These are phyloP conservation scores for Sisymbrium altissimum DNA, from an alignment of 345 rosid genomes.

Conservation along the genomic window DNA sequence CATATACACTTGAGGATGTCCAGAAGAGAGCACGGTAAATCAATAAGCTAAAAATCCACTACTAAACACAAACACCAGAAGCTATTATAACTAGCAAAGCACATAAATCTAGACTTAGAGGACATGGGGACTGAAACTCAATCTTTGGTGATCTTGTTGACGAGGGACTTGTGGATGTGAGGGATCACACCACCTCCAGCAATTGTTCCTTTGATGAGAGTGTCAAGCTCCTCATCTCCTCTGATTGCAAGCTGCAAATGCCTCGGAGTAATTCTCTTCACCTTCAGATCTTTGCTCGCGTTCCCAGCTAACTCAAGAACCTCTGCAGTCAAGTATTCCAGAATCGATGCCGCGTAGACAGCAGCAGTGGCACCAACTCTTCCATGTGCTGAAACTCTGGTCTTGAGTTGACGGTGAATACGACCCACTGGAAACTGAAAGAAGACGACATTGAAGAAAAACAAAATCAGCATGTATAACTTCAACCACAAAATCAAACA, in stretches of 20 bases:
- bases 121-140: constrained; percentile 12
- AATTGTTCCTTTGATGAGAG: constrained; percentile 75
- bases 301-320: constrained; percentile 78
- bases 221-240: constrained; percentile 62
- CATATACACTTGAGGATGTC: constrained; percentile 25
- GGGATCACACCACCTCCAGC: constrained; percentile 91
- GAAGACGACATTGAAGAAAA: background rate
- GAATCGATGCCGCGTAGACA: constrained; percentile 65
- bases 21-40: constrained; percentile 8
- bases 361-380: constrained; percentile 84
- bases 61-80: constrained; percentile 4
- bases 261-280: constrained; percentile 66
- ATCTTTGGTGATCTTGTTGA: constrained; percentile 75
- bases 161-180: constrained; percentile 88
- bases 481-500: background rate
- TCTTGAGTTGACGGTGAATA: constrained; percentile 66
- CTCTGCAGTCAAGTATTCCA: constrained; percentile 72
- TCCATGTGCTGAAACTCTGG: constrained; percentile 54
- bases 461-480: background rate
- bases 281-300: constrained; percentile 72
- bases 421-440: constrained; percentile 76
- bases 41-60: background rate
- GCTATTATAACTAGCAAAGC: constrained; percentile 1
- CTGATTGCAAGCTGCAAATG: constrained; percentile 62
- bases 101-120: background rate